These are phyloP conservation scores for Barnettozyma botsteinii DNA, from an alignment of 805 yeast species.

Conservation along the genomic window DNA sequence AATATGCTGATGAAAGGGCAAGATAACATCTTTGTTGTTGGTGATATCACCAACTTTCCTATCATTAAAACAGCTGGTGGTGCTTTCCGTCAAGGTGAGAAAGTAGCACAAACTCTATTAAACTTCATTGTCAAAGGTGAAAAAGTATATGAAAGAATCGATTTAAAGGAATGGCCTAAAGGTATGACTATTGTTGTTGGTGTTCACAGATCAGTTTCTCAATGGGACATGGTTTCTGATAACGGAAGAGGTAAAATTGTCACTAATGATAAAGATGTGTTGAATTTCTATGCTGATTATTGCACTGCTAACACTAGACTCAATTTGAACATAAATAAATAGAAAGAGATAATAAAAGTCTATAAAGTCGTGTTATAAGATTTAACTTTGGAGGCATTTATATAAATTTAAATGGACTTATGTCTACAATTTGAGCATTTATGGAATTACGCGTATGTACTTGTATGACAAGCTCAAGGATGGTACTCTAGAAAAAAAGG, in stretches of 20 bases:
- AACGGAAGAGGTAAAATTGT: constrained; percentile 27
- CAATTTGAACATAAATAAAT: constrained; percentile 11
- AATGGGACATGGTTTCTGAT: constrained; percentile 16
- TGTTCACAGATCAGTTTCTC: constrained; percentile 15
- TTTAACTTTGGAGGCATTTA: too few species aligned
- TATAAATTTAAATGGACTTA: too few species aligned
- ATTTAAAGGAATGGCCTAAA: constrained; percentile 16
- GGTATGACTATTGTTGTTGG: constrained; percentile 27
- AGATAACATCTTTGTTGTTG: constrained; percentile 31
- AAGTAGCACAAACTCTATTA: constrained; percentile 17
- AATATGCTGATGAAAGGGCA: constrained; percentile 21
- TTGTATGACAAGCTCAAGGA: too few species aligned
- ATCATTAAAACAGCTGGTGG: constrained; percentile 38
- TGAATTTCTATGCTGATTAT: constrained; percentile 30
- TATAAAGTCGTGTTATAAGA: too few species aligned
- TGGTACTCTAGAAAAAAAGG: too few species aligned
- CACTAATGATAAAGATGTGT: constrained; percentile 22
- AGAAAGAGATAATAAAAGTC: too few species aligned
- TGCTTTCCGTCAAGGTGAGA: constrained; percentile 26
- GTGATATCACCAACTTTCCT: constrained; percentile 32
- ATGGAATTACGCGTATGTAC: too few species aligned
- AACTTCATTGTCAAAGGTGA: constrained; percentile 14
- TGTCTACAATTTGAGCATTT: too few species aligned
- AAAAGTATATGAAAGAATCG: constrained; percentile 12
- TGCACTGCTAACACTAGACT: constrained; percentile 14